Conservation (phyloP, 2,329 filamentous ascomycete genomes). For the Diaporthe sp. region DNA sequence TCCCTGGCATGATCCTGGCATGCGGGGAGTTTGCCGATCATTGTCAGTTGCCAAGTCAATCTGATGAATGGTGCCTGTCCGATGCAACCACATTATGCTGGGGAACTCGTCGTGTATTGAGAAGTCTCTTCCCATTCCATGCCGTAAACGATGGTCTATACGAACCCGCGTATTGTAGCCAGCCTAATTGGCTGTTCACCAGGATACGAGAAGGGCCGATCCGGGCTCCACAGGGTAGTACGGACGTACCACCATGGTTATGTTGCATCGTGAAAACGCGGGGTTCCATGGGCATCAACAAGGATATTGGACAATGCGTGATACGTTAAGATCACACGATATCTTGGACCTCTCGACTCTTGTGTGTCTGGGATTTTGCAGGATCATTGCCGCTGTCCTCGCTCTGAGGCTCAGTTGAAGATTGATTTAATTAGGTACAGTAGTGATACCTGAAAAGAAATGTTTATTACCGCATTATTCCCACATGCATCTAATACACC, state of each 20-base stretch:
- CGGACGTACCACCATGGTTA: neutral
- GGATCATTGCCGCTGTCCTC: no score
- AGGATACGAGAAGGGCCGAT: neutral
- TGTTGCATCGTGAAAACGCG: neutral
- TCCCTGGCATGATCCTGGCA: neutral
- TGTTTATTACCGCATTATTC: no score
- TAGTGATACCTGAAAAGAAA: no score
- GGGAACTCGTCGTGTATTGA: neutral
- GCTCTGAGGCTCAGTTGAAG: no score
- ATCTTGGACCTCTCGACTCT: neutral
- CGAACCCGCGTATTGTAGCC: neutral
- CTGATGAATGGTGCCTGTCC: neutral
- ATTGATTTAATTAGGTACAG: no score
- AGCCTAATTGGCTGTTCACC: neutral
- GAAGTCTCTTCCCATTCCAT: neutral
- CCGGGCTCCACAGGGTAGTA: neutral
- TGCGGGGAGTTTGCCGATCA: slow-evolving; percentile 11
- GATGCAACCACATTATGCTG: neutral
- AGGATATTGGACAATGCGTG: neutral
- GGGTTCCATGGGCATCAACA: neutral
- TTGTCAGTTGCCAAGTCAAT: neutral
- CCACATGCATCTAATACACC: no score
- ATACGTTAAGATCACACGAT: neutral
- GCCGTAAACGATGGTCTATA: neutral
- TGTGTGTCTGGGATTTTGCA: neutral